Evolutionary conservation across 108 stramenopile species (phyloP).

Genomic region (Poteriospumella lacustris): DNA sequence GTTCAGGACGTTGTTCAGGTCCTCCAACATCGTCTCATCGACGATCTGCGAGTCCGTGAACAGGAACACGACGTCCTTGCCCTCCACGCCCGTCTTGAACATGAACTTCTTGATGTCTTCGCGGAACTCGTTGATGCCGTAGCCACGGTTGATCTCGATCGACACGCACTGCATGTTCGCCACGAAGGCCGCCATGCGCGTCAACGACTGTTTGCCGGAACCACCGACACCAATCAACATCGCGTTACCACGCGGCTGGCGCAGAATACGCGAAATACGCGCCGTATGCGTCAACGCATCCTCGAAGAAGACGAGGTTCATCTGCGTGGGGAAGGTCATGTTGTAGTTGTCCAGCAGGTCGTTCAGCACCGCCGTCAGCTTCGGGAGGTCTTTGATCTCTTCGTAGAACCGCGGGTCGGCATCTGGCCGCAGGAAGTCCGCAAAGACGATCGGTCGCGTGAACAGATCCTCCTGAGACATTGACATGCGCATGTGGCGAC

Average conservation of each 20-base stretch:
- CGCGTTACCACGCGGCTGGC: conserved; percentile 63
- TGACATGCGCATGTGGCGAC: conserved; percentile 34
- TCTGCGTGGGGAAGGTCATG: conserved; percentile 50
- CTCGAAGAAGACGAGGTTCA: conserved; percentile 61
- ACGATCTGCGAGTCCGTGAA: conserved; percentile 66
- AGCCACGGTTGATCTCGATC: conserved; percentile 61
- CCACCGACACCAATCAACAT: conserved; percentile 66
- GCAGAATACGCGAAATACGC: conserved; percentile 55
- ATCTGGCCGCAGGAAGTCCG: conserved; percentile 53
- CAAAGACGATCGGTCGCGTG: conserved; percentile 46
- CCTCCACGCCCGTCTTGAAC: conserved; percentile 55
- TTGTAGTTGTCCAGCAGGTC: conserved; percentile 64
- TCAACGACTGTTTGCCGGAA: conserved; percentile 58
- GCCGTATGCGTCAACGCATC: conserved; percentile 58
- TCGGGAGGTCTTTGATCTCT: conserved; percentile 35
- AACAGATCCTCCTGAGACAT: conserved; percentile 51
- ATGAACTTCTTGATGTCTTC: conserved; percentile 63
- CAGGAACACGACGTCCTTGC: conserved; percentile 51
- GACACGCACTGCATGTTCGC: conserved; percentile 48
- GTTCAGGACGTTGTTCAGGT: conserved; percentile 65
- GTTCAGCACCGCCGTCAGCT: conserved; percentile 40
- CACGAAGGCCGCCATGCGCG: conserved; percentile 53
- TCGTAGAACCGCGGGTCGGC: conserved; percentile 52
- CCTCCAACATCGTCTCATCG: conserved; percentile 63
- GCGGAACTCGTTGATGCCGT: conserved; percentile 58